Evolutionary conservation across 1,139 yeast species (phyloP), one percentile per base, ranked within the genome.

Genomic region (Hemisphaericaspora subhashii): DNA sequence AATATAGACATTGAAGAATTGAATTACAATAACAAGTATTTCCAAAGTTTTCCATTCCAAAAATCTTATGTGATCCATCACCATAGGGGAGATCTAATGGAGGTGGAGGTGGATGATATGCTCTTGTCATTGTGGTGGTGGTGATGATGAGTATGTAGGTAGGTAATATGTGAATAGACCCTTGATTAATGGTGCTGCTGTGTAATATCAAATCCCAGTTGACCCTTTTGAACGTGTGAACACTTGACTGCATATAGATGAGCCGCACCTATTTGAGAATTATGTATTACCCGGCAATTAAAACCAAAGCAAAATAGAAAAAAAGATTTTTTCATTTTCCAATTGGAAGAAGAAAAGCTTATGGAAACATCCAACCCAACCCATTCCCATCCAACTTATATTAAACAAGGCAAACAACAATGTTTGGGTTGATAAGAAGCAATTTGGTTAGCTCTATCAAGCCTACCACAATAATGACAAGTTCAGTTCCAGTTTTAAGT

Each of bases 1-100:
- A 83, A 65, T 78, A 92, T 16, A 92, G 74, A 51, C 96, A 88
- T 60, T 92, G 98, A 21, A 92, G 65, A 20, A 92, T 85, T 8
- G 96, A 88, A 55, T 92, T 92, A 61, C 96, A 88, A 62, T 92
- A 92, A 64, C 98, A 90, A 0, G 96, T 90, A 59, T 86, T 83
- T 23, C 98, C 97, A 59, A 89, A 90, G 62, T 92, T 92, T 60
- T 92, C 98, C 79, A 90, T 82, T 5, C 98, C 98, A 62, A 83
- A 92, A 29, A 89, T 77, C 61, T 89, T 84, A 43, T 74, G 68
- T 11, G 81, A 66, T 1, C 89, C 90, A 57, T 81, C 83, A 4
- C 88, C 89, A 53, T 39, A 46, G 14, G 48, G 48, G 14, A 45
- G 39, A 11, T 29, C 13, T n/a, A 30, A 5, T 15, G 28, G 17